A percentile compares a stretch with the other conserved stretches of the same genome.
Conservation (phyloP, 202 grass and related monocot species). For the Digitaria exilis region DNA sequence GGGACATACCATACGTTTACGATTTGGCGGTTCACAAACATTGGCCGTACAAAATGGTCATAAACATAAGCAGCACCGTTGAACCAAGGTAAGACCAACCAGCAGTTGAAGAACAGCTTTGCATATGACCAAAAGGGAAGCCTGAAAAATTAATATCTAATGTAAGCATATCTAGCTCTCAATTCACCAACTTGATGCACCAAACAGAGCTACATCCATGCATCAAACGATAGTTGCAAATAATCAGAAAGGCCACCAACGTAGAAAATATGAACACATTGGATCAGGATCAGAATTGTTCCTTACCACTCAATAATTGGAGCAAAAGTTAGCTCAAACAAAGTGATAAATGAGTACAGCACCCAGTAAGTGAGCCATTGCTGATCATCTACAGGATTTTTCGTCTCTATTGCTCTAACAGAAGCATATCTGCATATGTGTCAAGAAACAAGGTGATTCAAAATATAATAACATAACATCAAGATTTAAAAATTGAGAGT, state of each 20-base stretch:
- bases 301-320: slow-evolving; percentile 75
- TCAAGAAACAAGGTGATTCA: slow-evolving; percentile 14
- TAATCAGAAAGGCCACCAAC: background rate
- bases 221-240: background rate
- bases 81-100: slow-evolving; percentile 95
- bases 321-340: slow-evolving; percentile 82
- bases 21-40: slow-evolving; percentile 85
- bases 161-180: slow-evolving; percentile 10
- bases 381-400: slow-evolving; percentile 75
- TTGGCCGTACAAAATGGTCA: slow-evolving; percentile 83
- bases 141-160: slow-evolving; percentile 51
- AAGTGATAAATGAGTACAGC: slow-evolving; percentile 82
- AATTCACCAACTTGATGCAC: background rate
- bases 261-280: slow-evolving; percentile 5
- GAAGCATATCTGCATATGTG: slow-evolving; percentile 71
- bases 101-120: slow-evolving; percentile 97
- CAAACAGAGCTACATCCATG: slow-evolving; percentile 5
- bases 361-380: slow-evolving; percentile 98
- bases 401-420: slow-evolving; percentile 86
- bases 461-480: slow-evolving; percentile 1
- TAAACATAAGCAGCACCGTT: slow-evolving; percentile 97
- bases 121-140: slow-evolving; percentile 98
- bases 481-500: background rate
- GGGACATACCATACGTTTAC: slow-evolving; percentile 77
- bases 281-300: background rate